These are phyloP conservation scores for Shiraia bambusicola DNA, from an alignment of 2,329 filamentous ascomycete genomes.

Conservation along the genomic window DNA sequence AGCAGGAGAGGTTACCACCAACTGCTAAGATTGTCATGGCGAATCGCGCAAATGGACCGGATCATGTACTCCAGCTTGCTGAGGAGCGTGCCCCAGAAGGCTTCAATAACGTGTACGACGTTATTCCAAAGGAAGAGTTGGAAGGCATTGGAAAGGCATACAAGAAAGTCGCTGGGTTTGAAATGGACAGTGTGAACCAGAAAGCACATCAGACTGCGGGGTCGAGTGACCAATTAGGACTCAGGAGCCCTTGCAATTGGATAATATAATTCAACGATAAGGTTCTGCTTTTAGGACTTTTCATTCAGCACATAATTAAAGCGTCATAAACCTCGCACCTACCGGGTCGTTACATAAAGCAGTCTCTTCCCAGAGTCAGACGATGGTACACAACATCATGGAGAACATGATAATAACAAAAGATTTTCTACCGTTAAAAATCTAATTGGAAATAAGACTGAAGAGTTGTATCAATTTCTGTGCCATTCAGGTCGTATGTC, in stretches of 20 bases:
- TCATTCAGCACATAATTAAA: no score
- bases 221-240: slow-evolving; percentile 10
- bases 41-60: slow-evolving; percentile 50
- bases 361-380: no score
- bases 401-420: no score
- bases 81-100: slow-evolving; percentile 48
- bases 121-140: slow-evolving; percentile 45
- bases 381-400: no score
- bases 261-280: slow-evolving; percentile 15
- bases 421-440: no score
- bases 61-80: slow-evolving; percentile 51
- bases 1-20: slow-evolving; percentile 44
- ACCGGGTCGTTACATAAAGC: no score
- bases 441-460: no score
- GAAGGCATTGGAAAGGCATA: slow-evolving; percentile 41
- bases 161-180: slow-evolving; percentile 50
- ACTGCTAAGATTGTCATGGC: slow-evolving; percentile 52
- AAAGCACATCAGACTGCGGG: slow-evolving; percentile 44
- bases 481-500: no score
- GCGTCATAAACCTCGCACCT: no score
- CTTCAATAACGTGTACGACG: slow-evolving; percentile 44
- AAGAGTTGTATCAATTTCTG: no score
- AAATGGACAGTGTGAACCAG: slow-evolving; percentile 48
- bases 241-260: slow-evolving; percentile 26
- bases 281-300: no score